Base-by-base conservation (phyloP, 306 rosid species). In the Abrus pulchellus region DNA sequence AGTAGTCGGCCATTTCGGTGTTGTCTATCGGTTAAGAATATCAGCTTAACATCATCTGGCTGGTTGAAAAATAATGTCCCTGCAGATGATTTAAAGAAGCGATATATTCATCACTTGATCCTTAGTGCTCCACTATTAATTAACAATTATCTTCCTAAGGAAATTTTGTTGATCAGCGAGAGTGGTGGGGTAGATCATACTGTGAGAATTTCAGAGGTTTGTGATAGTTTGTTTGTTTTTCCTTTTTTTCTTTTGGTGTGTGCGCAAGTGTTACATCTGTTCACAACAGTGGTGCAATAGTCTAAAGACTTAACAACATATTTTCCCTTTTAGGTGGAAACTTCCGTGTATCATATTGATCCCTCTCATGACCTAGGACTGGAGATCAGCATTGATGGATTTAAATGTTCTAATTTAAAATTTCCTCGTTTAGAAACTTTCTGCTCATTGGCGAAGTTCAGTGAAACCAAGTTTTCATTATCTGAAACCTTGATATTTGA, bases 1-100 rank as follows among this genome's bases (percentile, higher is more conserved):
- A 91, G 91, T 77, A 88, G 93, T 72, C 93, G 80, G 85, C 95
- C 97, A 54, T 93, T 93, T 78, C 97, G 99, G 40, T 94, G 99
- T 79, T 93, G 97, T 83, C 74, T 94, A 54, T 87, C 97, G 69
- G 93, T 91, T 49, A 89, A 87, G 81, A 91, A 80, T 77, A 84
- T 91, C 80, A 83, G 88, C 84, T 80, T 94, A 85, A 88, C 88
- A 54, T 81, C 85, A 53, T 78, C 87, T 77, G 85, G 85, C 47
- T 50, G 78, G 86, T 53, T 80, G 63, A 87, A 82, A 72, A 91
- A 80, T 87, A 75, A 75, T 80, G 59, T 61, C 70, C 68, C 84
- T 20, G 68, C 44, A 20, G 84, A 86, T 57, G 91, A 90, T 69
- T 41, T 84, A 55, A 87, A 84, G 82, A 86, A 91, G 87, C 91